phyloP scores from a whole-genome alignment of 495 filamentous ascomycete species.

The Geopyxis carbonaria region DNA sequence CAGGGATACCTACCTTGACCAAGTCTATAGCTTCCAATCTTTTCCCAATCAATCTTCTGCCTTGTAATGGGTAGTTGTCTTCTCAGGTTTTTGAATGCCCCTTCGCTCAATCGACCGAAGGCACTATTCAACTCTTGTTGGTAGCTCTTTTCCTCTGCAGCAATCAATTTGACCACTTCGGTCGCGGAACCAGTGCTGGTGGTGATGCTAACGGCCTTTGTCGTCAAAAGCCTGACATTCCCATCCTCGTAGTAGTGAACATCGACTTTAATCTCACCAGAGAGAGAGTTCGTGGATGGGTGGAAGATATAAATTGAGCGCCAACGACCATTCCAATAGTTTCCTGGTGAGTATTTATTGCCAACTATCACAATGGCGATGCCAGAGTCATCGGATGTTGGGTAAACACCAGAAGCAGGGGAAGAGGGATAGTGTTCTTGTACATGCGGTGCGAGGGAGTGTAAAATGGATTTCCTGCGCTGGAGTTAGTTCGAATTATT shows the following conservation, averaged over 20 bases:
- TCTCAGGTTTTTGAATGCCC: slow-evolving; percentile 80
- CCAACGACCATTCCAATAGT: slow-evolving; percentile 98
- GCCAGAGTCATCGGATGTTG: slow-evolving; percentile 54
- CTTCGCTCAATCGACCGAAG: slow-evolving; percentile 76
- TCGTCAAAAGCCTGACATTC: slow-evolving; percentile 80
- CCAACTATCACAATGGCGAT: slow-evolving; percentile 73
- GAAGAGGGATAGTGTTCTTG: slow-evolving; percentile 69
- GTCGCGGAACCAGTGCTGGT: slow-evolving; percentile 40
- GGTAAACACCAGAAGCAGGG: slow-evolving; percentile 63
- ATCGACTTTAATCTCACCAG: slow-evolving; percentile 58
- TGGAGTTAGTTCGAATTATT: slow-evolving; percentile 6
- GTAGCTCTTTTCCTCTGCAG: slow-evolving; percentile 68
- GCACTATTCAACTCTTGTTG: slow-evolving; percentile 90
- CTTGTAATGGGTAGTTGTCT: slow-evolving; percentile 89
- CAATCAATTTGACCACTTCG: slow-evolving; percentile 56
- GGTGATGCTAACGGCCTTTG: slow-evolving; percentile 48
- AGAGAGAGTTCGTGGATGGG: slow-evolving; percentile 42
- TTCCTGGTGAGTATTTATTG: slow-evolving; percentile 92
- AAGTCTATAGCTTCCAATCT: slow-evolving; percentile 84
- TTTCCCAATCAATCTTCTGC: slow-evolving; percentile 99
- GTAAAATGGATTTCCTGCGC: slow-evolving; percentile 59
- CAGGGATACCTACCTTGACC: slow-evolving; percentile 60
- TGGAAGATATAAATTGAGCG: slow-evolving; percentile 69
- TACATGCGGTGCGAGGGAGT: slow-evolving; percentile 57
- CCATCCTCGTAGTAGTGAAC: slow-evolving; percentile 99